Conservation (phyloP, 331 rosid genomes). For the Stylosanthes scabra region DNA sequence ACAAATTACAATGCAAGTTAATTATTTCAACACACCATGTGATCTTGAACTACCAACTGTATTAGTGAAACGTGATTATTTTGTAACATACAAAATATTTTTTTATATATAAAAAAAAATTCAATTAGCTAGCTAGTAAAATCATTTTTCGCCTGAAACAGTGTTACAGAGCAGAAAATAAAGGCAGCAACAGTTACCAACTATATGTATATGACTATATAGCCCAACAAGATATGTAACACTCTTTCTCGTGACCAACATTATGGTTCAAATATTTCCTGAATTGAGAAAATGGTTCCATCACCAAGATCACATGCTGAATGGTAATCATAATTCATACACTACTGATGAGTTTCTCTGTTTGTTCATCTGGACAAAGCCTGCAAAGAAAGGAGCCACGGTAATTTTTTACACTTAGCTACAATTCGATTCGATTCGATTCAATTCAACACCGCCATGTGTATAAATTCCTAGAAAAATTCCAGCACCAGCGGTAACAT, state of each 20-base stretch:
- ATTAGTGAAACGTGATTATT: background rate
- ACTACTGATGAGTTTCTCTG: slow-evolving; percentile 15
- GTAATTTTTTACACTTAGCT: background rate
- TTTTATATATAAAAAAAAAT: too few species aligned
- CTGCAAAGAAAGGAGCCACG: background rate
- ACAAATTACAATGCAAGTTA: too few species aligned
- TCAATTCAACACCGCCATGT: background rate
- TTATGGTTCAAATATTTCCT: slow-evolving; percentile 31
- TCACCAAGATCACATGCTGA: slow-evolving; percentile 38
- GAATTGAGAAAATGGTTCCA: slow-evolving; percentile 3
- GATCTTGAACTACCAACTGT: slow-evolving; percentile 2
- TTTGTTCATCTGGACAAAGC: slow-evolving; percentile 23
- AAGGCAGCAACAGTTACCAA: background rate
- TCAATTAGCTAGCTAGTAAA: too few species aligned
- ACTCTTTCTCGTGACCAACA: slow-evolving; percentile 41
- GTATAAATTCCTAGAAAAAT: slow-evolving; percentile 18
- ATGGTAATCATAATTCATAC: background rate
- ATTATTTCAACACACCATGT: slow-evolving; percentile 32
- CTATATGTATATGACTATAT: background rate
- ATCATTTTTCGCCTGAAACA: too few species aligned
- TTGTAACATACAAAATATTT: too few species aligned
- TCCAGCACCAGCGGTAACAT: slow-evolving; percentile 18
- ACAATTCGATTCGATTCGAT: too few species aligned
- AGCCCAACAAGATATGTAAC: slow-evolving; percentile 26
- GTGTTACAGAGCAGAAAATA: too few species aligned